A percentile compares a stretch with the other conserved stretches of the same genome.
These are phyloP conservation scores for Neonectria faginata DNA, from an alignment of 2,329 filamentous ascomycete genomes.

Conservation along the genomic window DNA sequence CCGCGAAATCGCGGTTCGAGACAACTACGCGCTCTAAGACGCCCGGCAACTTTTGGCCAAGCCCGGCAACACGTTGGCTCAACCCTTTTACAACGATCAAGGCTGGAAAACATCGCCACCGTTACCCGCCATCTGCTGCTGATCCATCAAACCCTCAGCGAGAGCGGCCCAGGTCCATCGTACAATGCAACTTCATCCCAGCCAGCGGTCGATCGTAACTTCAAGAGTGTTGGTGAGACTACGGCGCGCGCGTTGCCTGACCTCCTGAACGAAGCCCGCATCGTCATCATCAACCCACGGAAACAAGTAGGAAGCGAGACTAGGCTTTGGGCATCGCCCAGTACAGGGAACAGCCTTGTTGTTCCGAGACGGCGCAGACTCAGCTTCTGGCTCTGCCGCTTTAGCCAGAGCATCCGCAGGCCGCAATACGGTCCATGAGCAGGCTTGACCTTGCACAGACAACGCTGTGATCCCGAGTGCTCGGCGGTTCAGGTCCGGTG, in stretches of 20 bases:
- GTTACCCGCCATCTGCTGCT: constrained; percentile 24
- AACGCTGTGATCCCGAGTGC: constrained; percentile 33
- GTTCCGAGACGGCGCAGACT: constrained; percentile 34
- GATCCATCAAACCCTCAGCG: constrained; percentile 30
- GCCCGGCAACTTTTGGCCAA: constrained; percentile 8
- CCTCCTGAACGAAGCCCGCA: constrained; percentile 17
- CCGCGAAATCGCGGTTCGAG: constrained; percentile 24
- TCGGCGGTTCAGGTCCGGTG: constrained; percentile 31
- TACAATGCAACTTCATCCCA: constrained; percentile 33
- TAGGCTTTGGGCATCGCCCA: constrained; percentile 44
- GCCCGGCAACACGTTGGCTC: constrained; percentile 14
- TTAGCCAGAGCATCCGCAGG: constrained; percentile 30
- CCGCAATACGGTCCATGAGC: constrained; percentile 31
- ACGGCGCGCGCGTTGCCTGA: constrained; percentile 25
- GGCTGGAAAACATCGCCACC: constrained; percentile 19
- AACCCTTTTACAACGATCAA: constrained; percentile 10
- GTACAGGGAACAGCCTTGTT: constrained; percentile 47
- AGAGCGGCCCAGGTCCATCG: constrained; percentile 23
- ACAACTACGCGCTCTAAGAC: constrained; percentile 25
- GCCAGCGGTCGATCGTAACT: constrained; percentile 45
- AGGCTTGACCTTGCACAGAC: constrained; percentile 32
- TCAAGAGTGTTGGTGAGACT: constrained; percentile 28
- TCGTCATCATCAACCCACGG: constrained; percentile 35
- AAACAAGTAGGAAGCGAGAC: constrained; percentile 31
- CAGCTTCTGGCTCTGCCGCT: constrained; percentile 30